Evolutionary conservation across 495 filamentous ascomycete species (phyloP), one percentile per base, ranked within the genome.

Genomic region (Usnea hakonensis): DNA sequence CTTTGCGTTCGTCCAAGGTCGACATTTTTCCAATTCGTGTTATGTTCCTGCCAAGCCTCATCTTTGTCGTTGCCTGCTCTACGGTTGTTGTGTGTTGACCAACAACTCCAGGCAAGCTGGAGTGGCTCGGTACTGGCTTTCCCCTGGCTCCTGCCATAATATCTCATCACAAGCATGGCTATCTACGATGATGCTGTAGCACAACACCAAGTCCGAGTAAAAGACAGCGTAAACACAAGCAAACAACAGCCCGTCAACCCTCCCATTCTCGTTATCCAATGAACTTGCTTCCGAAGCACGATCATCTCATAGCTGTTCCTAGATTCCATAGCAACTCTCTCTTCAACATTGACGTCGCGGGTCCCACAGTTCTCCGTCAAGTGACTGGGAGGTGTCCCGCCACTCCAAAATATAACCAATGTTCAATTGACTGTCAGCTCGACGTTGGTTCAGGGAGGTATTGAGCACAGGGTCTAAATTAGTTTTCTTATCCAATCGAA

Each of bases 81-180:
- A 61, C 58, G 33, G n/a, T 60, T 32, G 57, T 52, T 46, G 58
- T 60, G 35, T 37, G 46, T 46, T 28, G 58, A 60, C 21, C 40
- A 21, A 44, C 37, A 26, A 56, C 19, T 60, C 57, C 57, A 23
- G 26, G 30, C 57, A 50, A 16, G 32, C 30, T 59, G 30, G 57
- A 59, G 44, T 36, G 36, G 19, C 52, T 57, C 36, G 21, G 19
- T 38, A 40, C n/a, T 40, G 60, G 40, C 32, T 23, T 57, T 63
- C 53, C 61, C 37, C 38, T 50, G 61, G 33, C 61, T 56, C 19
- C 28, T 50, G 61, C 61, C 43, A 57, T 50, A 53, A 54, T 40
- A 48, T 41, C 40, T 63, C 41, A 23, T 63, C 61, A 63, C 61
- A 23, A 54, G 52, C 54, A 63, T 63, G 37, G 17, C 53, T 63